Conservation (phyloP, 2,329 filamentous ascomycete genomes). For the Triangularia setosa region DNA sequence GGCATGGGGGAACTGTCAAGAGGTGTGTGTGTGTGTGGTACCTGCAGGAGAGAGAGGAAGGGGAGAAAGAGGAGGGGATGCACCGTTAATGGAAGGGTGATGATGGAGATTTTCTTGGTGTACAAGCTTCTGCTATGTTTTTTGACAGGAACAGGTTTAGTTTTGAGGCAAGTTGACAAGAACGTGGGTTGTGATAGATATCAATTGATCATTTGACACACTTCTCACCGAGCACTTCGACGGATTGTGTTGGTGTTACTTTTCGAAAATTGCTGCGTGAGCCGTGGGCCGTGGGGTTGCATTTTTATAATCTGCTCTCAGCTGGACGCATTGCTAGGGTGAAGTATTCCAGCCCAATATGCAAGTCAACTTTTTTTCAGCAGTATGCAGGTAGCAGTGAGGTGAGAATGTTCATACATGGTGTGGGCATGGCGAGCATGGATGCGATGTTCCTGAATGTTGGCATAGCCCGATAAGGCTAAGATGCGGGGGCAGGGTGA, state of each 20-base stretch:
- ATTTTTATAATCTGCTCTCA: not conserved
- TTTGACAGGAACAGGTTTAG: not conserved
- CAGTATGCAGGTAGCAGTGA: not conserved
- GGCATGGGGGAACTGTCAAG: not conserved
- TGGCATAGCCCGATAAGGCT: not conserved
- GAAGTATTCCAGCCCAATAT: not conserved
- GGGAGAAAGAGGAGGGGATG: not conserved
- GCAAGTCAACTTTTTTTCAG: not conserved
- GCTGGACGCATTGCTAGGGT: not conserved
- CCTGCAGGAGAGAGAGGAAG: not conserved
- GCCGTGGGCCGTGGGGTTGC: not conserved
- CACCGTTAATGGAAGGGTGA: not conserved
- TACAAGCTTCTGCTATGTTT: not conserved
- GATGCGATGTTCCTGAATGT: not conserved
- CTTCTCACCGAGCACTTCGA: not conserved
- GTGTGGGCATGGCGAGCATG: no score
- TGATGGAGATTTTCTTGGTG: not conserved
- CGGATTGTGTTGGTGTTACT: not conserved
- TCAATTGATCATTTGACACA: not conserved
- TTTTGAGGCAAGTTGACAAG: not conserved
- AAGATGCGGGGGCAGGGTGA: not conserved
- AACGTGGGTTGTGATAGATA: not conserved
- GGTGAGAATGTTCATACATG: not conserved
- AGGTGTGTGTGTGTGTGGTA: not conserved
- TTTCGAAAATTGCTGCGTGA: not conserved